Evolutionary conservation across 2,329 filamentous ascomycete genomes (phyloP).

Genomic region (Ascochyta viciae-villosae): DNA sequence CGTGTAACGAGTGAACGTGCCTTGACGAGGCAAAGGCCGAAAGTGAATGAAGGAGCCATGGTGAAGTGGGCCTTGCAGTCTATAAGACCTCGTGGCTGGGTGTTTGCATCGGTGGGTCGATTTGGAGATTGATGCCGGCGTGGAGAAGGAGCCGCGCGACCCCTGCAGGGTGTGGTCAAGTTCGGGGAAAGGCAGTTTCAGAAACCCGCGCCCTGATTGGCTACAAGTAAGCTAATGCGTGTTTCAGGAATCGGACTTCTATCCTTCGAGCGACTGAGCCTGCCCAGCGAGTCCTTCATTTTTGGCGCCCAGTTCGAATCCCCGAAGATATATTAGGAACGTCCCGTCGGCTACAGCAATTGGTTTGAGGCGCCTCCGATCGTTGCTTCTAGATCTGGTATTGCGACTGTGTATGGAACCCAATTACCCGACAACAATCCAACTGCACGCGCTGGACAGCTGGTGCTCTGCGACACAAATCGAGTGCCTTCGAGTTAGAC

Average conservation of each 20-base stretch:
- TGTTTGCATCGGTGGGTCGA: slow-evolving; percentile 13
- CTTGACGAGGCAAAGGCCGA: slow-evolving; percentile 30
- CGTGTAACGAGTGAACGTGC: slow-evolving; percentile 35
- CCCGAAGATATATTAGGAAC: slow-evolving; percentile 7
- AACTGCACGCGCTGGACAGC: slow-evolving; percentile 3
- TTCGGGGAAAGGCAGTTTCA: slow-evolving; percentile 7
- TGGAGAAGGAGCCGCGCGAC: slow-evolving; percentile 16
- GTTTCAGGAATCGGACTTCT: slow-evolving; percentile 27
- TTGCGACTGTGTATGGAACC: slow-evolving; percentile 5
- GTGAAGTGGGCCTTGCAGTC: slow-evolving; percentile 22
- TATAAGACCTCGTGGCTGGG: slow-evolving; percentile 15
- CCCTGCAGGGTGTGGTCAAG: slow-evolving; percentile 4
- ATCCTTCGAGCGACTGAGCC: slow-evolving; percentile 17
- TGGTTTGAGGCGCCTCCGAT: slow-evolving; percentile 5
- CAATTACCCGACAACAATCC: neutral
- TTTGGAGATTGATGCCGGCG: slow-evolving; percentile 13
- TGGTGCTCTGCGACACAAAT: neutral
- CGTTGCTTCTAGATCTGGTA: neutral
- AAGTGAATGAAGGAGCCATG: slow-evolving; percentile 23
- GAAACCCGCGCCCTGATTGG: slow-evolving; percentile 6
- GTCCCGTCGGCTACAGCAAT: neutral
- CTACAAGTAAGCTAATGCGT: slow-evolving; percentile 15
- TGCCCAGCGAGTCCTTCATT: slow-evolving; percentile 20
- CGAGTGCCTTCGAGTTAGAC: neutral
- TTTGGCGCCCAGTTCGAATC: slow-evolving; percentile 13